A percentile compares a stretch with the other conserved stretches of the same genome.
These are phyloP conservation scores for Calophaca sinica DNA, from an alignment of 306 rosid genomes.

Conservation along the genomic window DNA sequence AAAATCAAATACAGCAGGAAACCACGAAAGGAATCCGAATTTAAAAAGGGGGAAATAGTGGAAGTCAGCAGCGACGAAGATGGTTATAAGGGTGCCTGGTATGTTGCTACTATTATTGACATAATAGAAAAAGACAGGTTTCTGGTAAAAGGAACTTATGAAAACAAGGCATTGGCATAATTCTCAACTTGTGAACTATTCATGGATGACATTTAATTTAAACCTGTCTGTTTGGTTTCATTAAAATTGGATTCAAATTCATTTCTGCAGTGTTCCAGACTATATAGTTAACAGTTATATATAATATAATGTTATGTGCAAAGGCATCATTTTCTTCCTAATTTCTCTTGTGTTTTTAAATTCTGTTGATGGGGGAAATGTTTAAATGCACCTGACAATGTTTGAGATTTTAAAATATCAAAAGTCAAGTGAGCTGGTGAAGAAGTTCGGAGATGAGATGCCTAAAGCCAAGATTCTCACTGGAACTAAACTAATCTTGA, in stretches of 20 bases:
- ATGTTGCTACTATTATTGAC: slow-evolving; percentile 45
- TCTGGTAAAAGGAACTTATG: not conserved
- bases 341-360: too few species aligned
- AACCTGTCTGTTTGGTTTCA: not conserved
- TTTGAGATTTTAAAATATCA: too few species aligned
- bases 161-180: slow-evolving; percentile 20
- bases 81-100: slow-evolving; percentile 63
- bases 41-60: slow-evolving; percentile 47
- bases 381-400: too few species aligned
- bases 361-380: too few species aligned
- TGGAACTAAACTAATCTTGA: slow-evolving; percentile 35
- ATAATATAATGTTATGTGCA: too few species aligned
- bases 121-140: slow-evolving; percentile 46
- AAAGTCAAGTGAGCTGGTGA: too few species aligned
- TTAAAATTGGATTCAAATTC: not conserved
- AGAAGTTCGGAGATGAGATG: not conserved
- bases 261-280: not conserved
- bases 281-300: not conserved
- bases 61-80: slow-evolving; percentile 55
- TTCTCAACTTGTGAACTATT: slow-evolving; percentile 11
- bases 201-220: not conserved
- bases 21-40: slow-evolving; percentile 3
- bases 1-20: slow-evolving; percentile 42
- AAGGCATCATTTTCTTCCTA: too few species aligned
- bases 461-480: slow-evolving; percentile 30